phyloP scores from a whole-genome alignment of 2,329 filamentous ascomycete species.

The Cercospora beticola region DNA sequence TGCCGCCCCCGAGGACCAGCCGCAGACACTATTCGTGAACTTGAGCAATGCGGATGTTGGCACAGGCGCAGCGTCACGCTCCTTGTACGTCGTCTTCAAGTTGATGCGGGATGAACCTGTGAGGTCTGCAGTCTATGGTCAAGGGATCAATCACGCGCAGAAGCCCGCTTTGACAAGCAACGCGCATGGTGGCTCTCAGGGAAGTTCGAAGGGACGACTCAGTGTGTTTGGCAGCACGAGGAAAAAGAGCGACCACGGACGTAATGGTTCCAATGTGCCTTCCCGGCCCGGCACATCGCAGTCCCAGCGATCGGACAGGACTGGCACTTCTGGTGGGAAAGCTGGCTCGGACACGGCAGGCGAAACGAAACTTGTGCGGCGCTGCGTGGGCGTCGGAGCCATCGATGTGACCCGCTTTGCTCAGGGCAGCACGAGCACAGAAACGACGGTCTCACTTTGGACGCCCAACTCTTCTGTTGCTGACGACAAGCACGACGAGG shows the following conservation, averaged over 20 bases:
- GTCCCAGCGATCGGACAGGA: conserved; percentile 29
- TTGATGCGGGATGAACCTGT: conserved; percentile 62
- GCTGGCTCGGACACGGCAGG: conserved; percentile 16
- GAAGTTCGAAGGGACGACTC: conserved; percentile 43
- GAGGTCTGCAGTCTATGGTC: conserved; percentile 26
- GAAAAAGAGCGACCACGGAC: conserved; percentile 30
- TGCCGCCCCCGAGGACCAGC: conserved; percentile 63
- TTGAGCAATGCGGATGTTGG: conserved; percentile 73
- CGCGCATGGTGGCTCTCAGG: conserved; percentile 26
- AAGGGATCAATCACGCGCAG: conserved; percentile 23
- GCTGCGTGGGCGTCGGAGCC: conserved; percentile 74
- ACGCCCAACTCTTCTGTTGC: conserved; percentile 55
- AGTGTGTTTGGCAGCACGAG: conserved; percentile 68
- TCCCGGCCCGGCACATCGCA: conserved; percentile 30
- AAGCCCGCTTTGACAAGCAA: conserved; percentile 23
- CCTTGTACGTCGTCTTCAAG: conserved; percentile 79
- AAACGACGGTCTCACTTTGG: conserved; percentile 66
- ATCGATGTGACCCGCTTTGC: conserved; percentile 63
- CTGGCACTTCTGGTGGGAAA: conserved; percentile 22
- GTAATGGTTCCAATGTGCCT: conserved; percentile 20
- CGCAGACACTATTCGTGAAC: conserved; percentile 86
- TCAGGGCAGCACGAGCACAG: conserved; percentile 28
- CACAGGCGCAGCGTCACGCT: conserved; percentile 63
- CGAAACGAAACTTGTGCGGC: conserved; percentile 58
- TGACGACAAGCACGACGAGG: conserved; percentile 58